phyloP scores from a whole-genome alignment of 2,329 filamentous ascomycete genomes.

The Cercospora beticola region DNA sequence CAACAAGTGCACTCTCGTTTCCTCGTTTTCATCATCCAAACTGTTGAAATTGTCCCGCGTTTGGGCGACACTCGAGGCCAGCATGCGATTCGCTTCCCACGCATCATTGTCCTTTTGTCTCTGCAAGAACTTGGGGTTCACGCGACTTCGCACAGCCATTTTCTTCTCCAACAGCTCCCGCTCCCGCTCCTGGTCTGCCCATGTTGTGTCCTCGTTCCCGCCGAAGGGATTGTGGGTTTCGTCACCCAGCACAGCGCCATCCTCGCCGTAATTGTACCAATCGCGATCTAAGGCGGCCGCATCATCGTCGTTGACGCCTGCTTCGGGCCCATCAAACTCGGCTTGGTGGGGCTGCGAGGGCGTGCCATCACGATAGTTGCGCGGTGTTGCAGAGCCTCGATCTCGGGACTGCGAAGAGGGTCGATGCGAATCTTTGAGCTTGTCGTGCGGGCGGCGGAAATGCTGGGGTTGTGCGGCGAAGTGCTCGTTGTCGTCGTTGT shows the following conservation, averaged over 20 bases:
- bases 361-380: slow-evolving; percentile 28
- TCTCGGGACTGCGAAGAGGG: slow-evolving; percentile 25
- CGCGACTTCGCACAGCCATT: slow-evolving; percentile 45
- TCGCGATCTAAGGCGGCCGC: slow-evolving; percentile 78
- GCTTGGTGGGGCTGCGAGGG: slow-evolving; percentile 49
- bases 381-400: slow-evolving; percentile 1
- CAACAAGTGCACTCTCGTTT: slow-evolving; percentile 81
- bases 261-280: slow-evolving; percentile 89
- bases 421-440: slow-evolving; percentile 24
- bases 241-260: slow-evolving; percentile 79
- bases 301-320: slow-evolving; percentile 63
- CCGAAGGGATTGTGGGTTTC: slow-evolving; percentile 92
- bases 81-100: slow-evolving; percentile 98
- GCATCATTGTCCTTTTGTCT: slow-evolving; percentile 94
- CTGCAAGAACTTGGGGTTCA: slow-evolving; percentile 72
- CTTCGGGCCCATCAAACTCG: slow-evolving; percentile 63
- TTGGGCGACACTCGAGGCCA: slow-evolving; percentile 93
- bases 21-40: slow-evolving; percentile 83
- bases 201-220: slow-evolving; percentile 64
- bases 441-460: slow-evolving; percentile 43
- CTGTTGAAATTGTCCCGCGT: slow-evolving; percentile 70
- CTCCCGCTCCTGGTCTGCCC: slow-evolving; percentile 74
- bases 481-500: slow-evolving; percentile 53
- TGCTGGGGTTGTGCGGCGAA: slow-evolving; percentile 48
- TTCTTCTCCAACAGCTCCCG: slow-evolving; percentile 77